phyloP scores from a whole-genome alignment of 2,329 filamentous ascomycete genomes.

The Podosphaera xanthii region DNA sequence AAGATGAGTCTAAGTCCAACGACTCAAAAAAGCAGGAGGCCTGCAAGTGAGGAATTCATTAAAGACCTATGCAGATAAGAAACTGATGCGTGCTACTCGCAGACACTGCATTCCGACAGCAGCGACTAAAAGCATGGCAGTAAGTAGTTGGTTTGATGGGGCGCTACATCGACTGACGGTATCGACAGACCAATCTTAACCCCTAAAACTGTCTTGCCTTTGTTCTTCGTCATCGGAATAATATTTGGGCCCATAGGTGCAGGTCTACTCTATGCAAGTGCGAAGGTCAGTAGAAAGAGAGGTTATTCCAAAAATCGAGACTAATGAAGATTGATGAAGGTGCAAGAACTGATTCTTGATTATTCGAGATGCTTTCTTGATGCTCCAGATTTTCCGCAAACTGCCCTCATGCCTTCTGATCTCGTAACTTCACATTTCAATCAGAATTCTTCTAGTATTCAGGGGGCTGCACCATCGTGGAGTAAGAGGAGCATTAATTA shows the following conservation, averaged over 20 bases:
- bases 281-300: slow-evolving; percentile 31
- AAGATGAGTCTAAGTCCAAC: slow-evolving; percentile 11
- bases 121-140: slow-evolving; percentile 97
- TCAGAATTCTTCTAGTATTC: slow-evolving; percentile 17
- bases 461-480: slow-evolving; percentile 10
- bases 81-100: slow-evolving; percentile 7
- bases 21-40: slow-evolving; percentile 78
- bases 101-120: slow-evolving; percentile 95
- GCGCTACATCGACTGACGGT: slow-evolving; percentile 7
- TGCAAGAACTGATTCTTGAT: slow-evolving; percentile 77
- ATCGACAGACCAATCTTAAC: slow-evolving; percentile 63
- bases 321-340: slow-evolving; percentile 24
- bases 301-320: neutral
- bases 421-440: slow-evolving; percentile 53
- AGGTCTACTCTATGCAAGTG: slow-evolving; percentile 63
- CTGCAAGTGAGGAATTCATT: slow-evolving; percentile 43
- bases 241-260: slow-evolving; percentile 89
- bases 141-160: slow-evolving; percentile 23
- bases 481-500: slow-evolving; percentile 18
- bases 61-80: slow-evolving; percentile 3
- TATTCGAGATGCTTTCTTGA: slow-evolving; percentile 55
- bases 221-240: slow-evolving; percentile 77
- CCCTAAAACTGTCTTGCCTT: slow-evolving; percentile 73
- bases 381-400: slow-evolving; percentile 24
- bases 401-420: slow-evolving; percentile 28